A percentile compares a stretch with the other conserved stretches of the same genome.
These are phyloP conservation scores for Metschnikowia kunwiensis DNA, from an alignment of 805 yeast genomes.

Conservation along the genomic window DNA sequence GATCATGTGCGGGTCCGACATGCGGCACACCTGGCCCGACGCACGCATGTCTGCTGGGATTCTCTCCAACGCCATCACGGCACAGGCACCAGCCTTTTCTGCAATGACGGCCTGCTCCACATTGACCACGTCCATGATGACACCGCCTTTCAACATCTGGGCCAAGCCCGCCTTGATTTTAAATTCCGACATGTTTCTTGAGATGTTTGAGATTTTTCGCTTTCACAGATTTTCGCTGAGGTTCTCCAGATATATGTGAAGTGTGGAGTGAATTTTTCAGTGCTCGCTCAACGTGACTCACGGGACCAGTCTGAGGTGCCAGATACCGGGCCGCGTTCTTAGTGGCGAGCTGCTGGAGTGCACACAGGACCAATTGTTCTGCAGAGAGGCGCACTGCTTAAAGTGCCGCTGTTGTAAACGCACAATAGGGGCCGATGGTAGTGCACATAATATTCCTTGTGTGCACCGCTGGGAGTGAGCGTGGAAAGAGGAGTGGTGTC, in stretches of 20 bases:
- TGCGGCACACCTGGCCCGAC: constrained; percentile 78
- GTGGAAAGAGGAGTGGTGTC: too few relatives aligned
- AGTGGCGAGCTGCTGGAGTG: too few relatives aligned
- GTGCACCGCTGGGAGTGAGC: too few relatives aligned
- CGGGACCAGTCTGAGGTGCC: neutral
- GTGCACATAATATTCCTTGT: too few relatives aligned
- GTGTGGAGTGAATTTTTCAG: neutral
- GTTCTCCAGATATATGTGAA: too few relatives aligned
- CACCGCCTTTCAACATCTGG: constrained; percentile 81
- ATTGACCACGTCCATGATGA: constrained; percentile 70
- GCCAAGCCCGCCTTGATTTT: constrained; percentile 76
- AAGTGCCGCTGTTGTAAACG: too few relatives aligned
- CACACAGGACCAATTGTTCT: too few relatives aligned
- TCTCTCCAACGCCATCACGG: constrained; percentile 84
- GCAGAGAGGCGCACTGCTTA: too few relatives aligned
- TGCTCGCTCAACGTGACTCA: constrained; percentile 7
- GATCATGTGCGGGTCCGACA: constrained; percentile 83
- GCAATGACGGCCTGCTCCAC: constrained; percentile 80
- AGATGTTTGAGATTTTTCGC: too few relatives aligned
- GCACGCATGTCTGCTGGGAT: constrained; percentile 85
- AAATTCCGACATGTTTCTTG: constrained; percentile 10
- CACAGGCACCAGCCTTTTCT: constrained; percentile 82
- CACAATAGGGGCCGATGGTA: too few relatives aligned
- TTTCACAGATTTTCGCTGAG: too few relatives aligned
- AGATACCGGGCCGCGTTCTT: too few relatives aligned